These are phyloP conservation scores for Heliosperma pusillum DNA, from an alignment of 148 eudicot species.

Conservation along the genomic window DNA sequence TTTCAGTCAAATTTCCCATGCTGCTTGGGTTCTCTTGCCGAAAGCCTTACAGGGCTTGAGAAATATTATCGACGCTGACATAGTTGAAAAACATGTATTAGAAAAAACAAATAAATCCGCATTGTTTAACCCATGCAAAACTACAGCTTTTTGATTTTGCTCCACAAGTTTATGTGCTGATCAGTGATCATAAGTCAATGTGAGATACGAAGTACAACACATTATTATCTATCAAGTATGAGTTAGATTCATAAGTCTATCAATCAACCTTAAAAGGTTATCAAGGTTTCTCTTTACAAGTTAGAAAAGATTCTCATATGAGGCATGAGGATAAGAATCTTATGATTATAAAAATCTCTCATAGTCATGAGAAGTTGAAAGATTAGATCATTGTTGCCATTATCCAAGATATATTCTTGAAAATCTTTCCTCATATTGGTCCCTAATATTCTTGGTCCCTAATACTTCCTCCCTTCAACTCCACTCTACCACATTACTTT, in stretches of 20 bases:
- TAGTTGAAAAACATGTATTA: background rate
- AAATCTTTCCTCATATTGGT: too few species aligned
- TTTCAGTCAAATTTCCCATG: background rate
- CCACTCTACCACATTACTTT: too few species aligned
- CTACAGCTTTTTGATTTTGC: background rate
- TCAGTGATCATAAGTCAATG: background rate
- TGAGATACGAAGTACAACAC: background rate
- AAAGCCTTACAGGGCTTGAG: background rate
- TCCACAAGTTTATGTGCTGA: background rate
- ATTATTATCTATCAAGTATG: background rate
- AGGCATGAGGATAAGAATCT: too few species aligned
- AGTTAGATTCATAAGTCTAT: background rate
- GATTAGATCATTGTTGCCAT: too few species aligned
- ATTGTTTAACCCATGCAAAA: background rate
- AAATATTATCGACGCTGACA: background rate
- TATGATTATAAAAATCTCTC: too few species aligned
- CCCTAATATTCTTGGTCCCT: too few species aligned
- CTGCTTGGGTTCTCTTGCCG: background rate
- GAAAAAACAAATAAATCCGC: background rate
- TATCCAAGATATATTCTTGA: too few species aligned
- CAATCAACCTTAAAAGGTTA: background rate
- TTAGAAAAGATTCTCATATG: too few species aligned
- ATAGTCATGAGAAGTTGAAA: too few species aligned
- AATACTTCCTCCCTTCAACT: too few species aligned
- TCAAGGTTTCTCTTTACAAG: background rate